These are phyloP conservation scores for Curvularia sp. DNA, from an alignment of 2,329 filamentous ascomycete genomes.

Conservation along the genomic window DNA sequence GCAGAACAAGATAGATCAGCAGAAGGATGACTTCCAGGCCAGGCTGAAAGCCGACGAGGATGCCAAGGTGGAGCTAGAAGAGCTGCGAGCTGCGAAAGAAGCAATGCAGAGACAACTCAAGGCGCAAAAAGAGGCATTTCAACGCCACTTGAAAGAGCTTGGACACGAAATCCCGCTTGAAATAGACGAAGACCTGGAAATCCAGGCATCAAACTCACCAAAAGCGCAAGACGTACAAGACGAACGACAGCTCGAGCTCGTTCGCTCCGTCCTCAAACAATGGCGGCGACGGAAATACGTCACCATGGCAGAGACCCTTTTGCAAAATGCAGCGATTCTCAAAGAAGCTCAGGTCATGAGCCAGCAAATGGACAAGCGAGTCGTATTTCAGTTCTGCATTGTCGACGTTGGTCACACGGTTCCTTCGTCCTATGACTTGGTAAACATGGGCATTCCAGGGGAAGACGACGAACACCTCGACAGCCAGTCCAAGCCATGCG, in stretches of 20 bases:
- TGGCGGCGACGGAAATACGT: slow-evolving; percentile 90
- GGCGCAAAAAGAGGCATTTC: slow-evolving; percentile 82
- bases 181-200: slow-evolving; percentile 43
- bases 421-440: slow-evolving; percentile 95
- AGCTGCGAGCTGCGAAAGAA: slow-evolving; percentile 78
- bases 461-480: slow-evolving; percentile 88
- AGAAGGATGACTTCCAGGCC: slow-evolving; percentile 82
- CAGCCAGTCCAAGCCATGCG: slow-evolving; percentile 83
- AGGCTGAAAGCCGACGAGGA: slow-evolving; percentile 78
- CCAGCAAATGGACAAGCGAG: slow-evolving; percentile 89
- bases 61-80: slow-evolving; percentile 79
- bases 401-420: slow-evolving; percentile 87
- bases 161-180: slow-evolving; percentile 62
- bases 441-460: slow-evolving; percentile 85
- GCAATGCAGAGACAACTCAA: slow-evolving; percentile 89
- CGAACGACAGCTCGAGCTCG: slow-evolving; percentile 74
- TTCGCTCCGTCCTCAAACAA: slow-evolving; percentile 69
- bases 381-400: slow-evolving; percentile 93
- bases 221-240: slow-evolving; percentile 54
- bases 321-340: slow-evolving; percentile 84
- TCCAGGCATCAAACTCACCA: slow-evolving; percentile 32
- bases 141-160: slow-evolving; percentile 78
- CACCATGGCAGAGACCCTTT: slow-evolving; percentile 87
- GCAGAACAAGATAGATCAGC: slow-evolving; percentile 80
- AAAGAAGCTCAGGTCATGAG: slow-evolving; percentile 99